Percentiles rank a stretch among this genome's conserved stretches.
These are phyloP conservation scores for Coniosporium tulheliwenetii DNA, from an alignment of 2,329 filamentous ascomycete genomes.

Conservation along the genomic window DNA sequence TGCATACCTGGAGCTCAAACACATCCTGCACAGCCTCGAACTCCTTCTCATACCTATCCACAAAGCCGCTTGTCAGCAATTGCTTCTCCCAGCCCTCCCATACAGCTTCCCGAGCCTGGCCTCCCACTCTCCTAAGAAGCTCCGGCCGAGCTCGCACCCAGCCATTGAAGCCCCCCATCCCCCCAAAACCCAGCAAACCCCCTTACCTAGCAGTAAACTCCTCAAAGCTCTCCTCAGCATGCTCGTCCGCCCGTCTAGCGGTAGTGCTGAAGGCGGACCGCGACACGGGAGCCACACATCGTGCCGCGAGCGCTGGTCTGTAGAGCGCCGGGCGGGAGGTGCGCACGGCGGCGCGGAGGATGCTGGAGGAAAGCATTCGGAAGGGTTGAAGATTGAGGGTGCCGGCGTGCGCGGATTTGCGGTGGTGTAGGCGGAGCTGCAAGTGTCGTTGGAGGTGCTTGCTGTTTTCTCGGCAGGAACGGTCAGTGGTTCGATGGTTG, in stretches of 20 bases:
- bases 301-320: slow-evolving; percentile 38
- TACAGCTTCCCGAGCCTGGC: slow-evolving; percentile 5
- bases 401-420: slow-evolving; percentile 3
- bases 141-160: background rate
- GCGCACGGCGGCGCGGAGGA: slow-evolving; percentile 59
- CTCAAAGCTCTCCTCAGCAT: slow-evolving; percentile 84
- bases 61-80: slow-evolving; percentile 11
- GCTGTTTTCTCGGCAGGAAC: no score
- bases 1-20: slow-evolving; percentile 93
- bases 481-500: no score
- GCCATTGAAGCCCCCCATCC: slow-evolving; percentile 3
- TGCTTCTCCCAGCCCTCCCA: background rate
- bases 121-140: no score
- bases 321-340: slow-evolving; percentile 43
- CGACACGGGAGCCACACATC: slow-evolving; percentile 36
- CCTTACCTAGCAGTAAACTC: slow-evolving; percentile 92
- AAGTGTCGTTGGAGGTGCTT: no score
- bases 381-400: slow-evolving; percentile 7
- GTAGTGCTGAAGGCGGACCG: slow-evolving; percentile 32
- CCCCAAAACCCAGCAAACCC: slow-evolving; percentile 4
- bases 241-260: slow-evolving; percentile 18
- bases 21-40: slow-evolving; percentile 96
- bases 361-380: slow-evolving; percentile 49
- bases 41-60: slow-evolving; percentile 90
- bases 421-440: no score